Percentiles rank a stretch among this genome's conserved stretches.
phyloP scores from a whole-genome alignment of 768 basidiomycete species.

The Russula abietina region DNA sequence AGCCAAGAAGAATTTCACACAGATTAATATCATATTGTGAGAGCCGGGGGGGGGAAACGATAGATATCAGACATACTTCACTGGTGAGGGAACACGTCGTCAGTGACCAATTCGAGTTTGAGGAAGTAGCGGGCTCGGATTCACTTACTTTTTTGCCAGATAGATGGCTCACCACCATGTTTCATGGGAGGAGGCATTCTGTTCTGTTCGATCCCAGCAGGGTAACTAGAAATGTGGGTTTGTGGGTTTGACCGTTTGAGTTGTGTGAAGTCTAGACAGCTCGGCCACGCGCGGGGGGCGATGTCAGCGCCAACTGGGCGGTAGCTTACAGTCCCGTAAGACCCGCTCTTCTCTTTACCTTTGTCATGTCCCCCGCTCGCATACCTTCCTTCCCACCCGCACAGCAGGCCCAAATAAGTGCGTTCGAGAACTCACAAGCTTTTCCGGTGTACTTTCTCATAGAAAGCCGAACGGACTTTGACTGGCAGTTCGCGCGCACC shows the following conservation, averaged over 20 bases:
- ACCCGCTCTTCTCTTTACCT: not conserved
- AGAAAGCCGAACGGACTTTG: slow-evolving; percentile 18
- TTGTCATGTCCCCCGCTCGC: slow-evolving; percentile 9
- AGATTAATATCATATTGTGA: not conserved
- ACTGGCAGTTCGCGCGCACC: slow-evolving; percentile 70
- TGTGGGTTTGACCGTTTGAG: not conserved
- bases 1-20: slow-evolving; percentile 6
- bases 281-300: too few relatives aligned
- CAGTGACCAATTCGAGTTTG: not conserved
- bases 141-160: slow-evolving; percentile 28
- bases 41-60: slow-evolving; percentile 12
- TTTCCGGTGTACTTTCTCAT: not conserved
- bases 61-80: slow-evolving; percentile 45
- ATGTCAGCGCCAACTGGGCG: not conserved
- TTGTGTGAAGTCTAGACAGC: not conserved
- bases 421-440: slow-evolving; percentile 30
- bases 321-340: not conserved
- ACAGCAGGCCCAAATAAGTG: slow-evolving; percentile 84
- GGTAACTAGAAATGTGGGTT: not conserved
- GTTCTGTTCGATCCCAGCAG: not conserved
- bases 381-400: slow-evolving; percentile 55
- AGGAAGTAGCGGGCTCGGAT: not conserved
- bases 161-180: slow-evolving; percentile 24
- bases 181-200: slow-evolving; percentile 21
- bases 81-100: slow-evolving; percentile 31